These are phyloP conservation scores for Heliamphora exappendiculata DNA, from an alignment of 148 eudicot species.

Conservation along the genomic window DNA sequence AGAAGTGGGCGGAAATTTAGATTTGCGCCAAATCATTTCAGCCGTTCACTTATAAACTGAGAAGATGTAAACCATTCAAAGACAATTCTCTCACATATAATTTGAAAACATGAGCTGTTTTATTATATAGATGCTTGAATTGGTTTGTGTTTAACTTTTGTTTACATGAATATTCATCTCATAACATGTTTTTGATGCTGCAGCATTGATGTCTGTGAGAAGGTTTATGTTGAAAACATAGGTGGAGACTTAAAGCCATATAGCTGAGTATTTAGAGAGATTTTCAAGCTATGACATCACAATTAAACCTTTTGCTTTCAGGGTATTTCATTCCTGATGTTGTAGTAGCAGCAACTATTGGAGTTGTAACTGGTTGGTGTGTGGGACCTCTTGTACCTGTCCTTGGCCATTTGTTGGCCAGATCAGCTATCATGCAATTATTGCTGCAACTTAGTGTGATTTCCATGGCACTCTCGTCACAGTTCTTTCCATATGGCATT, in stretches of 20 bases:
- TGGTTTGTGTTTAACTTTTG: not conserved
- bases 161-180: not conserved
- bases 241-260: not conserved
- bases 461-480: conserved; percentile 76
- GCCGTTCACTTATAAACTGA: too few relatives aligned
- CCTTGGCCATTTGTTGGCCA: conserved; percentile 72
- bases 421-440: conserved; percentile 52
- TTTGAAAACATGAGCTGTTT: too few relatives aligned
- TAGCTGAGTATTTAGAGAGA: not conserved
- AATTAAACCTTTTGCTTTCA: conserved; percentile 26
- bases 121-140: not conserved
- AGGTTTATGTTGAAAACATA: not conserved
- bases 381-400: conserved; percentile 84
- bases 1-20: too few relatives aligned
- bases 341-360: conserved; percentile 65
- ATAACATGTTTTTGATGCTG: not conserved
- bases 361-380: conserved; percentile 76
- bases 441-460: conserved; percentile 69
- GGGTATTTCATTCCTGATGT: conserved; percentile 78
- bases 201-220: not conserved
- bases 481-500: conserved; percentile 74
- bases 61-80: too few relatives aligned
- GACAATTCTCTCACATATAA: too few relatives aligned
- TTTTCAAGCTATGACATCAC: conserved; percentile 5
- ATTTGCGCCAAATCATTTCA: too few relatives aligned